Evolutionary conservation across 1,284 basidiomycete genomes (phyloP).

Genomic region (Anthracocystis panici-leucophaei): DNA sequence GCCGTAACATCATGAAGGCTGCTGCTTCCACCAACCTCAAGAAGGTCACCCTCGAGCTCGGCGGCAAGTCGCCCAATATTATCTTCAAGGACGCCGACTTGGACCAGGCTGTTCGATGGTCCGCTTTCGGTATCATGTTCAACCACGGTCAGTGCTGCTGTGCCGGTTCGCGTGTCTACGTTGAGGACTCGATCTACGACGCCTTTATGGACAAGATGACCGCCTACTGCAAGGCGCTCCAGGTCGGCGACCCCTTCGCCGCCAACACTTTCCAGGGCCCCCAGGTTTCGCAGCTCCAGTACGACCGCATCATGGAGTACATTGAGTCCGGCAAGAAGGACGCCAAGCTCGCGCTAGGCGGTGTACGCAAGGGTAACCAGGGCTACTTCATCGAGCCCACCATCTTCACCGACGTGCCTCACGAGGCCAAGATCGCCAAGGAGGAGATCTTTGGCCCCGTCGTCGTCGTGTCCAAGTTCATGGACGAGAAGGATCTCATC

Average conservation of each 20-base stretch:
- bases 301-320: conserved; percentile 90
- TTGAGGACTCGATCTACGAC: conserved; percentile 77
- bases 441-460: conserved; percentile 84
- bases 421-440: conserved; percentile 75
- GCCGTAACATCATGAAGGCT: conserved; percentile 78
- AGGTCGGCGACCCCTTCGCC: conserved; percentile 85
- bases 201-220: conserved; percentile 76
- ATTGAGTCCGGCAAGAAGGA: conserved; percentile 87
- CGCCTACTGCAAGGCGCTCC: conserved; percentile 73
- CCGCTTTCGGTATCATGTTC: conserved; percentile 83
- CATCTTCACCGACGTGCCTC: conserved; percentile 76
- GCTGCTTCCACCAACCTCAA: conserved; percentile 89
- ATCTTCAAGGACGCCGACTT: conserved; percentile 76
- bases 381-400: conserved; percentile 72
- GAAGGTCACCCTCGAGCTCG: conserved; percentile 83
- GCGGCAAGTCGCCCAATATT: conserved; percentile 87
- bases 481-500: conserved; percentile 76
- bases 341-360: conserved; percentile 79
- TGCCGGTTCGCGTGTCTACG: conserved; percentile 80
- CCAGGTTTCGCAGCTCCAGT: conserved; percentile 83
- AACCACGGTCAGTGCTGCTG: conserved; percentile 77
- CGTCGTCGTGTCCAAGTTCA: conserved; percentile 74
- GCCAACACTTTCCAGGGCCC: conserved; percentile 82
- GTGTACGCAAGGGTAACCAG: conserved; percentile 76
- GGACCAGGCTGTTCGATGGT: conserved; percentile 72